phyloP scores from a whole-genome alignment of 2,329 filamentous ascomycete species.

The Helotiales sp. region DNA sequence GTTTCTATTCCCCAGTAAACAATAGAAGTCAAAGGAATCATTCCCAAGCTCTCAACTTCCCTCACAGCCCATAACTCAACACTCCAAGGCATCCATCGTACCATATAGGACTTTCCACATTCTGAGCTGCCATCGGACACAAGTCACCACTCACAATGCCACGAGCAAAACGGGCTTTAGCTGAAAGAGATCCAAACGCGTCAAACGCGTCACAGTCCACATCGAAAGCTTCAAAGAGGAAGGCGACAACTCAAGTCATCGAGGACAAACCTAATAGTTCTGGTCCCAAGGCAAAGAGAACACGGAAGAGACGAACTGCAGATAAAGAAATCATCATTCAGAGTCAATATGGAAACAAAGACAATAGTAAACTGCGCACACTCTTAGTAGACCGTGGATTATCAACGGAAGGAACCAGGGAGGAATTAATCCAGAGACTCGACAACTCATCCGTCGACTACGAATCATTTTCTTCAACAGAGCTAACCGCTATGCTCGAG shows the following conservation, averaged over 20 bases:
- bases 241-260: background rate
- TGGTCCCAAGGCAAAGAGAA: background rate
- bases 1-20: background rate
- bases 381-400: conserved; percentile 18
- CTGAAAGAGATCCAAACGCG: conserved; percentile 16
- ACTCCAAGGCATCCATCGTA: too few species aligned
- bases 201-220: conserved; percentile 1
- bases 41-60: background rate
- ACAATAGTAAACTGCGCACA: conserved; percentile 22
- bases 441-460: conserved; percentile 18
- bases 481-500: conserved; percentile 18
- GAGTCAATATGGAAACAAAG: conserved; percentile 1
- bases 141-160: conserved; percentile 10
- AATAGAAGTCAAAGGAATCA: background rate
- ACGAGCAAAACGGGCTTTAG: conserved; percentile 16
- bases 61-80: background rate
- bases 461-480: conserved; percentile 1
- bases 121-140: too few species aligned
- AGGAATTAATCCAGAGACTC: conserved; percentile 23
- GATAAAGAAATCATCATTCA: background rate
- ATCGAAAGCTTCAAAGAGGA: background rate
- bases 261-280: background rate
- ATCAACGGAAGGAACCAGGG: conserved; percentile 11
- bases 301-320: background rate
- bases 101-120: too few species aligned